These are phyloP conservation scores for Microbotryum violaceum DNA, from an alignment of 1,284 basidiomycete genomes.

Conservation along the genomic window DNA sequence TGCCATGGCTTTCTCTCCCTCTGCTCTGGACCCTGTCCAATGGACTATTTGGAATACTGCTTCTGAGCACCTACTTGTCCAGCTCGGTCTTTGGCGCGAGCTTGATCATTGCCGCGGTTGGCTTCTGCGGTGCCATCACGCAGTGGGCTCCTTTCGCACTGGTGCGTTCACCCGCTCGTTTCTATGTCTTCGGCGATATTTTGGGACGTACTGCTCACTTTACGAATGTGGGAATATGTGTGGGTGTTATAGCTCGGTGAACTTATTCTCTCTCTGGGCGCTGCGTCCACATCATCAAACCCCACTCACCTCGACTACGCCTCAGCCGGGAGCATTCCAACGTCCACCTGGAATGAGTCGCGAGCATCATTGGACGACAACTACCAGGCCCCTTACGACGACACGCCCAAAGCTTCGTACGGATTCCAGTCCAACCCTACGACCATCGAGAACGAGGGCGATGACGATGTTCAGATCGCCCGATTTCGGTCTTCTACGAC, in stretches of 20 bases:
- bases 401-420: too few relatives aligned
- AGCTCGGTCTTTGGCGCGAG: slow-evolving; percentile 44
- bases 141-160: slow-evolving; percentile 32
- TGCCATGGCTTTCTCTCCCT: slow-evolving; percentile 46
- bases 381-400: too few relatives aligned
- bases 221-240: too few relatives aligned
- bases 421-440: too few relatives aligned
- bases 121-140: slow-evolving; percentile 47
- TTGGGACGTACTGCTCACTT: not conserved
- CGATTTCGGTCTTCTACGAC: too few relatives aligned
- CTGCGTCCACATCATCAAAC: not conserved
- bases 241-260: slow-evolving; percentile 23
- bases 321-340: too few relatives aligned
- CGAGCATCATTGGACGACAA: too few relatives aligned
- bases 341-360: too few relatives aligned
- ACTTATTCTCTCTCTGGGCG: slow-evolving; percentile 18
- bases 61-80: slow-evolving; percentile 44
- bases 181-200: too few relatives aligned
- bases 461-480: too few relatives aligned
- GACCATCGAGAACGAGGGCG: too few relatives aligned
- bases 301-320: too few relatives aligned
- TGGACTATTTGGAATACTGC: slow-evolving; percentile 61
- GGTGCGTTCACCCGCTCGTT: slow-evolving; percentile 3
- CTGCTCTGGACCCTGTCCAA: slow-evolving; percentile 84
- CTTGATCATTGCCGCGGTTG: slow-evolving; percentile 45